phyloP scores from a whole-genome alignment of 148 eudicot species.

The Heliosperma pusillum region DNA sequence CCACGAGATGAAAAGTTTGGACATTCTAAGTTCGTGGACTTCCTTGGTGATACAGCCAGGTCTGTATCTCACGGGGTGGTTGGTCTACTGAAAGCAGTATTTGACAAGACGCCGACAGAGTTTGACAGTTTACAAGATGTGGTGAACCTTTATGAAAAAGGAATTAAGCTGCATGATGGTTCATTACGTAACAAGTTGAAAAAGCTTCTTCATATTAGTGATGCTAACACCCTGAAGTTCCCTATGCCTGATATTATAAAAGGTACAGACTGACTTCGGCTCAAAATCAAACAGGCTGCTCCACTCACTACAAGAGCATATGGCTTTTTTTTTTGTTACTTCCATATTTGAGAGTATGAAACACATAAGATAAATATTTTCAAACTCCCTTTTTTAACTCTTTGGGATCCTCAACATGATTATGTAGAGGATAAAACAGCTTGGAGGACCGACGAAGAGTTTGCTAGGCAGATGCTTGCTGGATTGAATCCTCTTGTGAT shows the following conservation, averaged over 20 bases:
- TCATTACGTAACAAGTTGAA: slow-evolving; percentile 34
- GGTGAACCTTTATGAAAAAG: slow-evolving; percentile 50
- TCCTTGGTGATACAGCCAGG: slow-evolving; percentile 48
- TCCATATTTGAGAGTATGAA: background rate
- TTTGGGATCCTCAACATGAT: slow-evolving; percentile 2
- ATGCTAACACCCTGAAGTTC: slow-evolving; percentile 42
- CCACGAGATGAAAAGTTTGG: slow-evolving; percentile 80
- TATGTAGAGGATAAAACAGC: slow-evolving; percentile 57
- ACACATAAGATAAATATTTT: background rate
- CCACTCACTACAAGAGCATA: background rate
- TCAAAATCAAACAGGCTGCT: background rate
- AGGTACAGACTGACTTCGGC: slow-evolving; percentile 32
- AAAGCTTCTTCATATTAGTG: slow-evolving; percentile 46
- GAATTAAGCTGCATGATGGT: slow-evolving; percentile 39
- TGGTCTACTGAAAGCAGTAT: slow-evolving; percentile 40
- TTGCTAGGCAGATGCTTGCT: slow-evolving; percentile 84
- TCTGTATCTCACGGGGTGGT: slow-evolving; percentile 45
- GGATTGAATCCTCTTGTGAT: slow-evolving; percentile 75
- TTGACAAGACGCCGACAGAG: slow-evolving; percentile 53
- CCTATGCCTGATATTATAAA: slow-evolving; percentile 81
- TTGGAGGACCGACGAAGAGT: slow-evolving; percentile 90
- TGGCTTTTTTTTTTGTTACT: background rate
- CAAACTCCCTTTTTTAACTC: background rate
- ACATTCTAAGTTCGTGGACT: slow-evolving; percentile 56
- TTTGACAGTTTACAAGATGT: slow-evolving; percentile 63